Evolutionary conservation across 1,284 basidiomycete species (phyloP), one percentile per base, ranked within the genome.

Genomic region (Spongiforma sp.): DNA sequence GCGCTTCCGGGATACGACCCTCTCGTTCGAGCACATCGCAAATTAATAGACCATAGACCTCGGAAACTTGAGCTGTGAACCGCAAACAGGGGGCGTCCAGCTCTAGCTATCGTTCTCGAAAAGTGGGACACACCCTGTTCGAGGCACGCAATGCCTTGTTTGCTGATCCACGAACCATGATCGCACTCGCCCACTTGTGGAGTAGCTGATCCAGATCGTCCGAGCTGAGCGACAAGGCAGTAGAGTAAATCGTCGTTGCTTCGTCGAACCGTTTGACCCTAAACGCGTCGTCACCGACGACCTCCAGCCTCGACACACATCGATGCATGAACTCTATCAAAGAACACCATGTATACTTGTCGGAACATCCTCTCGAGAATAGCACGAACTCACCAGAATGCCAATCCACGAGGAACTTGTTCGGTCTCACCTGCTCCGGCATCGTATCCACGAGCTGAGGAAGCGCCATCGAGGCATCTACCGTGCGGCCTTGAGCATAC

Each of bases 1-100:
- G 36, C 9, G 55, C 36, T 15, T 56, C 55, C 24, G 55, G 15
- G 17, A 30, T 39, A 10, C 36, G 55, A 37, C 26, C 55, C 3
- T 56, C 55, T 26, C 28, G 55, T 39, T 56, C 55, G 26, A 56
- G 36, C 10, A 56, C 34, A n/a, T 56, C 55, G 34, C 55, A 56
- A 8, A 56, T 39, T n/a, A 36, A 36, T 39, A 56, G 12, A 30
- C 21, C 10, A 56, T 26, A n/a, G 39, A 56, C 26, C 36, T 36
- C 33, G 55, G 34, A 32, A 56, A 32, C 36, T 56, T 56, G 36
- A 56, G 39, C 55, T 56, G 5, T 12, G 12, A 12, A 12, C 6
- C 39, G 21, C 5, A 41, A 56, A 39, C 1, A 1, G 4, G 28
- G 52, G 17, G 9, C 14, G 32, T 15, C 52, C 19, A 28, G 17